A percentile compares a stretch with the other conserved stretches of the same genome.
phyloP scores from a whole-genome alignment of 1,284 basidiomycete genomes.

The Irpex rosettiformis region DNA sequence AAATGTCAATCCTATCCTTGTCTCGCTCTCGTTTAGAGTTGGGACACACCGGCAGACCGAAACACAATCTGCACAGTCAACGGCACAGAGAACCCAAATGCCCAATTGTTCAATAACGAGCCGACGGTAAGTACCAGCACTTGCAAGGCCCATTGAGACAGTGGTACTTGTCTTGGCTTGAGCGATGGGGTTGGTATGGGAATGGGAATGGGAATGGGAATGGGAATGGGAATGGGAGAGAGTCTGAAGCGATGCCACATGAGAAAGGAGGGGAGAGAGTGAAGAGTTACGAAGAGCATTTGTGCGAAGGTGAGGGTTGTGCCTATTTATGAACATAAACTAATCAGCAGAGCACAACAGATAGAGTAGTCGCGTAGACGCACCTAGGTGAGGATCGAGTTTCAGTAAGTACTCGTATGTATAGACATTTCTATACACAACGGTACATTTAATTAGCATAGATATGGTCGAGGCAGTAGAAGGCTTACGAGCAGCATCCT shows the following conservation, averaged over 20 bases:
- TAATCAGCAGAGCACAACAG: not conserved
- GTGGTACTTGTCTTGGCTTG: slow-evolving; percentile 69
- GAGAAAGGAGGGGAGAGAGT: slow-evolving; percentile 58
- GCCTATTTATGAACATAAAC: slow-evolving; percentile 38
- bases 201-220: slow-evolving; percentile 13
- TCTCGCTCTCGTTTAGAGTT: too few relatives aligned
- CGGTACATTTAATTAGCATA: not conserved
- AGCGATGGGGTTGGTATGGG: slow-evolving; percentile 40
- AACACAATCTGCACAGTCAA: slow-evolving; percentile 86
- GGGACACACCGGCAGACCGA: slow-evolving; percentile 77
- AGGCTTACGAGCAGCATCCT: slow-evolving; percentile 75
- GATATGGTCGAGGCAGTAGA: not conserved
- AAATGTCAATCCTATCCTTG: slow-evolving; percentile 7
- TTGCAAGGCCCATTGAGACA: slow-evolving; percentile 72
- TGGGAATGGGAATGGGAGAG: too few relatives aligned
- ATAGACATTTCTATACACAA: slow-evolving; percentile 56
- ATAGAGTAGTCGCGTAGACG: slow-evolving; percentile 18
- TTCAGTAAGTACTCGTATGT: slow-evolving; percentile 69
- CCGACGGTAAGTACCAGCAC: slow-evolving; percentile 72
- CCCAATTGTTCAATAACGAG: slow-evolving; percentile 81
- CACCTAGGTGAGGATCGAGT: slow-evolving; percentile 67
- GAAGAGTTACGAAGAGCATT: slow-evolving; percentile 73
- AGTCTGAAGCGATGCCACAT: slow-evolving; percentile 20
- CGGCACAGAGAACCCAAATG: slow-evolving; percentile 78
- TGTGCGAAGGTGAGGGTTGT: slow-evolving; percentile 85